Conservation (phyloP, 2,329 filamentous ascomycete genomes). For the Fusarium tanahbumbuense region DNA sequence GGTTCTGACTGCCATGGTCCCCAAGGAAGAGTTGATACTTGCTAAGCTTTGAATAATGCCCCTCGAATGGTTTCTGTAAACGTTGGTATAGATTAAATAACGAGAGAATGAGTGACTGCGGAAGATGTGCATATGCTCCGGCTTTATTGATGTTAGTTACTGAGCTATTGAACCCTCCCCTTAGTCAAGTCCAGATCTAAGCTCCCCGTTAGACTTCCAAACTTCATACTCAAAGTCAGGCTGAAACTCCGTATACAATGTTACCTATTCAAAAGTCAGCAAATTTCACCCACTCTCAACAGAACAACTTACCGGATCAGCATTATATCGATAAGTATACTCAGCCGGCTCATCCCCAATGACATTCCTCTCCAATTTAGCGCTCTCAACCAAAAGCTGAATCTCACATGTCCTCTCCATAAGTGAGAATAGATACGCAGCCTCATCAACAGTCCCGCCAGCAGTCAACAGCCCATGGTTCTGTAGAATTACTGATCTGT, state of each 20-base stretch:
- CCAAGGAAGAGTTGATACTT: neutral
- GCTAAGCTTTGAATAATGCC: neutral
- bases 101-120: no score
- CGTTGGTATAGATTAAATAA: no score
- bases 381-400: conserved; percentile 49
- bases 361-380: conserved; percentile 42
- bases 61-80: neutral
- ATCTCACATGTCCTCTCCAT: conserved; percentile 52
- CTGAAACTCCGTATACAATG: conserved; percentile 51
- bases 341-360: conserved; percentile 55
- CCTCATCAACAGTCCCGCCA: conserved; percentile 74
- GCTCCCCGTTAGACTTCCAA: conserved; percentile 47
- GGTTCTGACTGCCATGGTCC: neutral
- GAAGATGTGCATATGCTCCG: neutral
- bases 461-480: conserved; percentile 75
- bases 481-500: conserved; percentile 66
- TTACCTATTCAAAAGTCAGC: conserved; percentile 40
- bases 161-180: no score
- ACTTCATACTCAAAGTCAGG: conserved; percentile 52
- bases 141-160: neutral
- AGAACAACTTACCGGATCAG: conserved; percentile 43
- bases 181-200: conserved; percentile 29
- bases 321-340: conserved; percentile 52
- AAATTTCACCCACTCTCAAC: rapidly evolving
- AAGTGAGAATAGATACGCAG: conserved; percentile 67